phyloP scores from a whole-genome alignment of 2,329 filamentous ascomycete genomes.

The Macrophomina pseudophaseolina region DNA sequence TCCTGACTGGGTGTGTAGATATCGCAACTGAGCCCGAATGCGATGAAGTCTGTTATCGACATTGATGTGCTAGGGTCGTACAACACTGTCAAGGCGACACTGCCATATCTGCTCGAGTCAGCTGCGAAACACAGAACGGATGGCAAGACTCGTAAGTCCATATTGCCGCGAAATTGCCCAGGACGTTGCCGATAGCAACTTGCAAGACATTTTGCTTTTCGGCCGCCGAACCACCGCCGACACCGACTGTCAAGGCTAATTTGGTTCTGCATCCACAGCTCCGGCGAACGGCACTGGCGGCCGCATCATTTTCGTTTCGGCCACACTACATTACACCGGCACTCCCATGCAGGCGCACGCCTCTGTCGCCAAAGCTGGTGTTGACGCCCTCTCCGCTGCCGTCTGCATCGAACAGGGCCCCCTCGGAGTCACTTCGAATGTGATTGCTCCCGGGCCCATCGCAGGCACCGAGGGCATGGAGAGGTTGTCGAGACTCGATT shows the following conservation, averaged over 20 bases:
- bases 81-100: constrained; percentile 91
- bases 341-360: constrained; percentile 87
- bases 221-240: constrained; percentile 4
- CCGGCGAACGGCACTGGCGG: constrained; percentile 67
- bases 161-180: not conserved
- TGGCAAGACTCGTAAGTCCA: constrained; percentile 55
- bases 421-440: constrained; percentile 82
- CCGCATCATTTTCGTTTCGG: constrained; percentile 87
- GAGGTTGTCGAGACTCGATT: constrained; percentile 45
- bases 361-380: constrained; percentile 86
- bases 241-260: not conserved
- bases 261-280: constrained; percentile 28
- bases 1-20: constrained; percentile 53
- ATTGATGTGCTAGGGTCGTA: constrained; percentile 94
- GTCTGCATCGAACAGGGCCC: constrained; percentile 91
- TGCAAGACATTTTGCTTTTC: constrained; percentile 28
- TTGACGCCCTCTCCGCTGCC: constrained; percentile 81
- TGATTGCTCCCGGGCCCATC: constrained; percentile 88
- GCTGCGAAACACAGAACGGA: constrained; percentile 66
- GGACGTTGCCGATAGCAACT: constrained; percentile 42
- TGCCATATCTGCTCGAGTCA: constrained; percentile 81
- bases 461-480: constrained; percentile 73
- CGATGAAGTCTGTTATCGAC: constrained; percentile 93
- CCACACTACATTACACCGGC: constrained; percentile 89
- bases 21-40: constrained; percentile 79